A percentile compares a stretch with the other conserved stretches of the same genome.
These are phyloP conservation scores for Calonectria honghensis DNA, from an alignment of 2,329 filamentous ascomycete genomes.

Conservation along the genomic window DNA sequence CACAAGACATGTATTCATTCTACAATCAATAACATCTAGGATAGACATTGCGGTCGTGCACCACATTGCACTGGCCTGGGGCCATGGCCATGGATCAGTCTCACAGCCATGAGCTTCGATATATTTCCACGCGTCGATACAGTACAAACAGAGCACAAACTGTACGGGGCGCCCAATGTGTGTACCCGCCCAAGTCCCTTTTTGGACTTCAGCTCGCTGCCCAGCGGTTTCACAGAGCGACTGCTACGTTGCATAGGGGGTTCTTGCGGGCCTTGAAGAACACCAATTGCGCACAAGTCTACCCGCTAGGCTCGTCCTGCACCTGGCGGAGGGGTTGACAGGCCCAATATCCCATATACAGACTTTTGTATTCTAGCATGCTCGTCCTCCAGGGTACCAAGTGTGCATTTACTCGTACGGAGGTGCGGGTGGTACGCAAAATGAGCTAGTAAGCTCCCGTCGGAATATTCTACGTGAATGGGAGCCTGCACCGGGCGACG, in stretches of 20 bases:
- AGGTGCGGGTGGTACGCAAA: no score
- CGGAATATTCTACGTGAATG: slow-evolving; percentile 24
- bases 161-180: neutral
- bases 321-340: neutral
- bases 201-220: slow-evolving; percentile 34
- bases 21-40: neutral
- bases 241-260: slow-evolving; percentile 24
- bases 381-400: no score
- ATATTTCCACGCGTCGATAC: neutral
- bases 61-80: slow-evolving; percentile 1
- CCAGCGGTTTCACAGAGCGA: slow-evolving; percentile 40
- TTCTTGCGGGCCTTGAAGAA: neutral
- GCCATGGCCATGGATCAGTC: slow-evolving; percentile 21
- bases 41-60: neutral
- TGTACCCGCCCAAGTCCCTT: slow-evolving; percentile 35
- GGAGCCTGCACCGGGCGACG: neutral
- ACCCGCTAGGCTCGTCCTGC: neutral
- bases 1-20: slow-evolving; percentile 17
- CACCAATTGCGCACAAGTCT: neutral
- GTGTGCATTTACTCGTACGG: neutral
- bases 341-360: neutral
- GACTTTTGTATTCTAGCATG: neutral
- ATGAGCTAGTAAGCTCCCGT: neutral
- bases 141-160: neutral
- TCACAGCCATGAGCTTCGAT: slow-evolving; percentile 24